phyloP scores from a whole-genome alignment of 441 rosid genomes.

The Geranium incanum region DNA sequence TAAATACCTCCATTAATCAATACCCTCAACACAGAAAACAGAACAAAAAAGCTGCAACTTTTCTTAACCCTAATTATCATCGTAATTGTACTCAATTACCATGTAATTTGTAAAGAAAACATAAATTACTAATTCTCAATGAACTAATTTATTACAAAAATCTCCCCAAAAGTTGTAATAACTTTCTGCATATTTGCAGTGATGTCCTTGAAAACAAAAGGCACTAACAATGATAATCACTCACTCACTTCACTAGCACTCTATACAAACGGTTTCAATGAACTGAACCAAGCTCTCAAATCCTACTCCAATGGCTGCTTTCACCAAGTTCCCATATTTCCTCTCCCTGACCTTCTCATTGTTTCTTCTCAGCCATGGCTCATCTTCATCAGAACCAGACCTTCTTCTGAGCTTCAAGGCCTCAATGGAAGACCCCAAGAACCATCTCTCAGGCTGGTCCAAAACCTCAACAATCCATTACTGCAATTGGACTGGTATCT shows the following conservation, averaged over 20 bases:
- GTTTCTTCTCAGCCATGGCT: slow-evolving; percentile 24
- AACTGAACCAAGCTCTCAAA: slow-evolving; percentile 20
- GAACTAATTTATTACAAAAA: not conserved
- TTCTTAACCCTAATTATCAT: not conserved
- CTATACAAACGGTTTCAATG: slow-evolving; percentile 18
- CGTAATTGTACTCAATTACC: not conserved
- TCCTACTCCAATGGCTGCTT: slow-evolving; percentile 48
- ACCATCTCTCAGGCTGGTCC: slow-evolving; percentile 67
- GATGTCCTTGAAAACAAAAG: not conserved
- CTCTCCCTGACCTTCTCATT: slow-evolving; percentile 34
- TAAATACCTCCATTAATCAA: not conserved
- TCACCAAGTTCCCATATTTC: slow-evolving; percentile 28
- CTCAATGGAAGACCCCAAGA: slow-evolving; percentile 58
- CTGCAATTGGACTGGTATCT: slow-evolving; percentile 86
- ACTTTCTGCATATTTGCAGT: not conserved
- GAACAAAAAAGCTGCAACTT: not conserved
- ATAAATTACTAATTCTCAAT: no score
- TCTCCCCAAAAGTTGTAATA: slow-evolving; percentile 12
- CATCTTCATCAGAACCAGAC: slow-evolving; percentile 48
- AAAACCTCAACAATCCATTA: slow-evolving; percentile 40
- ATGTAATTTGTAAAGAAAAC: not conserved
- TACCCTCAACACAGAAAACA: not conserved
- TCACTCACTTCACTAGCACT: slow-evolving; percentile 16
- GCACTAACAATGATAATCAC: not conserved
- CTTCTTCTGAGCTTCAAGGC: slow-evolving; percentile 61